Percentiles rank a stretch among this genome's conserved stretches.
These are phyloP conservation scores for Fusarium fracticaudum DNA, from an alignment of 2,329 filamentous ascomycete genomes.

Conservation along the genomic window DNA sequence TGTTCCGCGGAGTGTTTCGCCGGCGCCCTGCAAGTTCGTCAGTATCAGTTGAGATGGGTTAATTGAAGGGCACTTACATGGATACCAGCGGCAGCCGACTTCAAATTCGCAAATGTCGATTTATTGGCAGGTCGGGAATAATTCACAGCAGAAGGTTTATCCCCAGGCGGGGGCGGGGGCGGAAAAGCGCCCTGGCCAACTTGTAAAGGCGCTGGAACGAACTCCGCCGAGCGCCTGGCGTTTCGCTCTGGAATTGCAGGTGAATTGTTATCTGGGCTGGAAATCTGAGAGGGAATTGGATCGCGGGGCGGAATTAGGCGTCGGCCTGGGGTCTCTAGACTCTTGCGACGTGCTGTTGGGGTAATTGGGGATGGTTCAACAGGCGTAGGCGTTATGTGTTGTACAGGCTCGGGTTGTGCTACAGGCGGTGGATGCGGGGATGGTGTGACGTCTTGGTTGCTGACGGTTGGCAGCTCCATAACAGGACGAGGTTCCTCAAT, in stretches of 20 bases:
- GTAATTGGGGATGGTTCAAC: conserved; percentile 1
- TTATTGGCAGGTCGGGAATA: conserved; percentile 27
- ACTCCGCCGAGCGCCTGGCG: background rate
- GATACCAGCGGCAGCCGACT: conserved; percentile 35
- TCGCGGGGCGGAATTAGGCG: conserved; percentile 36
- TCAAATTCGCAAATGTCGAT: conserved; percentile 38
- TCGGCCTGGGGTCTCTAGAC: conserved; percentile 37
- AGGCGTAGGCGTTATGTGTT: conserved; percentile 6
- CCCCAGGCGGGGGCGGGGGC: background rate
- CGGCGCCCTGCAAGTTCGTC: conserved; percentile 29
- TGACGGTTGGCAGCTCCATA: conserved; percentile 30
- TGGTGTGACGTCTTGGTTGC: conserved; percentile 19
- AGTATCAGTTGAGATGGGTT: background rate
- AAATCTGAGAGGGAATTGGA: conserved; percentile 4
- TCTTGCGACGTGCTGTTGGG: conserved; percentile 30
- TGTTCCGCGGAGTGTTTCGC: conserved; percentile 40
- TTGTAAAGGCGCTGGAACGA: conserved; percentile 6
- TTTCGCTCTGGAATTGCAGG: conserved; percentile 36
- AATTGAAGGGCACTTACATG: conserved; percentile 3
- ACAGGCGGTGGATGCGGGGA: background rate
- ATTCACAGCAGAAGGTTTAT: conserved; percentile 2
- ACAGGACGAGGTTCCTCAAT: conserved; percentile 30
- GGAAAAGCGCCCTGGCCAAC: conserved; percentile 6
- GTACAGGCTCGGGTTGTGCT: background rate
- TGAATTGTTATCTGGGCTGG: background rate